Evolutionary conservation across 140 eudicot species (phyloP).

Genomic region (Eryngium alpinum): DNA sequence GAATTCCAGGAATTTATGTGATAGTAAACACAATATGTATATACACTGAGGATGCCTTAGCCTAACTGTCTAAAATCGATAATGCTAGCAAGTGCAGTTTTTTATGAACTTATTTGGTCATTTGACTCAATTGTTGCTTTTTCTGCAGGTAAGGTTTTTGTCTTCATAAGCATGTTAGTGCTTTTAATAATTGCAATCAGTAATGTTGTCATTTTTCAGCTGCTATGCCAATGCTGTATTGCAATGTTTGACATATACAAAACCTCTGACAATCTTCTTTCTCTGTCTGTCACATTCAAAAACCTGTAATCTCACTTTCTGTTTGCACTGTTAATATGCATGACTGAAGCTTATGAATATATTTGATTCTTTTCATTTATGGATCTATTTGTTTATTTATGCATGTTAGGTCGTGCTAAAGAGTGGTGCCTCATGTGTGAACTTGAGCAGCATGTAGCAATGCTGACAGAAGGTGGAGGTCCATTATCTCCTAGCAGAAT

Average conservation of each 20-base stretch:
- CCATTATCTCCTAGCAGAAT: constrained; percentile 67
- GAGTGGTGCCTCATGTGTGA: constrained; percentile 94
- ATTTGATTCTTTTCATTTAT: background rate
- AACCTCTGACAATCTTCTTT: constrained; percentile 66
- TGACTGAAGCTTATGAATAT: background rate
- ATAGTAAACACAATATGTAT: background rate
- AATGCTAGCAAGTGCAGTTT: background rate
- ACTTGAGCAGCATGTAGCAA: constrained; percentile 66
- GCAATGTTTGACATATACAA: constrained; percentile 84
- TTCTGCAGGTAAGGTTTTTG: background rate
- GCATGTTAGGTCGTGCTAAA: constrained; percentile 42
- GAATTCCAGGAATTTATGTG: background rate
- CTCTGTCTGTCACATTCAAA: constrained; percentile 75
- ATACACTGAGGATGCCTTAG: background rate
- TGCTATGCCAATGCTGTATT: constrained; percentile 93
- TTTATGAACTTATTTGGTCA: background rate
- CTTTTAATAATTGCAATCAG: background rate
- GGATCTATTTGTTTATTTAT: background rate
- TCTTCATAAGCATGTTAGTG: background rate
- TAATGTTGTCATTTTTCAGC: constrained; percentile 33
- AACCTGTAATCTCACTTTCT: constrained; percentile 44
- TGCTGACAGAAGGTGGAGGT: constrained; percentile 59
- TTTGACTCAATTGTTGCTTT: background rate
- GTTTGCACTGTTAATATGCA: background rate
- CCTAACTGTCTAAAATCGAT: background rate